Base-by-base conservation (phyloP, 2,329 filamentous ascomycete species). In the Arthrobotrys entomopaga region DNA sequence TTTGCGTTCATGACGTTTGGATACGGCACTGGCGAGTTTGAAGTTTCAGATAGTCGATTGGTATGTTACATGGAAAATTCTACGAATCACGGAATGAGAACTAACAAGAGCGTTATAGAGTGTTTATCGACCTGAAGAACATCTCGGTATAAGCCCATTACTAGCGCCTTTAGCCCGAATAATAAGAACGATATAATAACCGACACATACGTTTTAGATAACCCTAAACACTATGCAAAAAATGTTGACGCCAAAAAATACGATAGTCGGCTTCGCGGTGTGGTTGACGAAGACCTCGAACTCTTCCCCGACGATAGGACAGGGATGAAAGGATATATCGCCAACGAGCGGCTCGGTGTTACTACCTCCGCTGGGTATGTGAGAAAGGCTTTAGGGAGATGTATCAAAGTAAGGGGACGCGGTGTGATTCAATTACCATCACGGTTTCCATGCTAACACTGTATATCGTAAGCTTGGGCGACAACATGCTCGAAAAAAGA, bases 241-340 rank as follows among this genome's bases (percentile, higher is more conserved):
- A 92, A 92, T 78, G 80, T 87, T 78, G 95, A 99, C 83, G 94
- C 95, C 2, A 87, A 91, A 73, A 87, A 91, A 79, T 92, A 87
- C 79, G 95, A 98, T 81, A 83, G 85, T 53, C 89, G 95, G 38
- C 87, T 98, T 6, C 90, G 95, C 59, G 91, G 89, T 0, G 93
- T 93, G 0, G 88, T 98, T 10, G 77, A 78, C 26, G 84, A 88
- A 75, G 85, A 86, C 4, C 82, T 87, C 52, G 91, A 95, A 79
- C 87, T 91, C 26, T 88, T 91, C 72, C 87, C 94, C 69, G 91
- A 94, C 79, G 83, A 83, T 49, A 84, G 87, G 4, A 95, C 91
- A 0, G 94, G 93, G 20, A 96, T 99, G 93, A 98, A 98, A 83
- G 97, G 97, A 80, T 99, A 98, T 81, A 98, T 99, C 78, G 89